phyloP scores from a whole-genome alignment of 2,329 filamentous ascomycete genomes.

The Dothiorella sarmentorum region DNA sequence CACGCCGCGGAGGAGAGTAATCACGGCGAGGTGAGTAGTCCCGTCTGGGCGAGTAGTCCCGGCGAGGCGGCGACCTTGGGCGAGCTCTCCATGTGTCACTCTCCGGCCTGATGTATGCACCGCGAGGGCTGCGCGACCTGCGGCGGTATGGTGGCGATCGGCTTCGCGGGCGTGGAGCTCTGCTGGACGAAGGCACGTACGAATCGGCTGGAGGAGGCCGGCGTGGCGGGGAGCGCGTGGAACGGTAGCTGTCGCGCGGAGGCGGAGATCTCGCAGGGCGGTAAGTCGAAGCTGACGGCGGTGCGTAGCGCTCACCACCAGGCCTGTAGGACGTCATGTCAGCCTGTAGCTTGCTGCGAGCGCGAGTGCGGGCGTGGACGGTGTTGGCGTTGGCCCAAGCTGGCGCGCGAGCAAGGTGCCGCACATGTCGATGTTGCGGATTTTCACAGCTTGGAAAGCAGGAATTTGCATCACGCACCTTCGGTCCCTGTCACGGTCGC shows the following conservation, averaged over 20 bases:
- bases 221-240: slow-evolving; percentile 33
- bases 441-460: slow-evolving; percentile 1
- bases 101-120: slow-evolving; percentile 29
- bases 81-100: slow-evolving; percentile 42
- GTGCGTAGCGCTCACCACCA: slow-evolving; percentile 17
- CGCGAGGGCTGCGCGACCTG: slow-evolving; percentile 39
- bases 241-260: slow-evolving; percentile 36
- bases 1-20: slow-evolving; percentile 18
- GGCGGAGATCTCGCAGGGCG: slow-evolving; percentile 19
- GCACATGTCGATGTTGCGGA: slow-evolving; percentile 14
- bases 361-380: background rate
- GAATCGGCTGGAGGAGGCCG: slow-evolving; percentile 38
- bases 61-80: slow-evolving; percentile 49
- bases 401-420: slow-evolving; percentile 14
- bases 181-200: slow-evolving; percentile 36
- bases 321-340: slow-evolving; percentile 13
- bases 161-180: slow-evolving; percentile 35
- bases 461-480: slow-evolving; percentile 37
- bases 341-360: background rate
- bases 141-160: slow-evolving; percentile 36
- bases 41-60: slow-evolving; percentile 38
- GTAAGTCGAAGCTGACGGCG: slow-evolving; percentile 8
- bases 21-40: slow-evolving; percentile 28
- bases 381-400: slow-evolving; percentile 17
- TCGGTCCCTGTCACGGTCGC: slow-evolving; percentile 39